Evolutionary conservation across 2,329 filamentous ascomycete species (phyloP), one percentile per base, ranked within the genome.

Genomic region (Stemphylium vesicarium): DNA sequence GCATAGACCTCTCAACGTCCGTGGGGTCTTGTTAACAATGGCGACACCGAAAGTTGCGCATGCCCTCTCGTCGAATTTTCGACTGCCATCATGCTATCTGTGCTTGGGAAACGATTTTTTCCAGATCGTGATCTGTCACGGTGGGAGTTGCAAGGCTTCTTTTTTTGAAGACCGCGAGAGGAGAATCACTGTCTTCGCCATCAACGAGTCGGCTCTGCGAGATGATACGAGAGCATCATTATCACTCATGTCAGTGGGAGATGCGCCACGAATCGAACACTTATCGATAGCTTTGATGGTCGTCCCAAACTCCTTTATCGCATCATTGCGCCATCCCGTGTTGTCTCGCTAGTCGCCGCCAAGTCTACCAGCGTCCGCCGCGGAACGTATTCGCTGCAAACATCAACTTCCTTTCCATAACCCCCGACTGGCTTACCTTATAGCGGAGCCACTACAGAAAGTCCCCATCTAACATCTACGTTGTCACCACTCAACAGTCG

Each of bases 401-500:
- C 33, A 43, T n/a, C 43, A 39, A 46, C 40, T 24, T 45, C 33
- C 36, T 38, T 15, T 35, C 37, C 20, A 36, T 9, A 26, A n/a
- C 7, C 16, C 18, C 12, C 9, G 18, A 42, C 29, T 51, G 46
- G 47, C 31, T 20, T 33, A 40, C 36, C 50, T 22, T 36, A 15
- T 24, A 20, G 20, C 33, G 13, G 43, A n/a, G 45, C 42, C 47
- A 35, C 43, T 32, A 56, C 37, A 50, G 46, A 50, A 26, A 44
- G 29, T 15, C 41, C 33, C 36, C 38, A 55, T 35, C 45, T 37
- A 50, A 40, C 37, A 46, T 52, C 63, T 63, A 64, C 65, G 45
- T 36, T 37, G 16, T 63, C 58, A 58, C 49, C 22, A 50, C 52
- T 60, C 56, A 39, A 57, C 46, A 51, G 49, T 32, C 32, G 32